Evolutionary conservation across 1,139 yeast species (phyloP).

Genomic region (Pichia sp.): DNA sequence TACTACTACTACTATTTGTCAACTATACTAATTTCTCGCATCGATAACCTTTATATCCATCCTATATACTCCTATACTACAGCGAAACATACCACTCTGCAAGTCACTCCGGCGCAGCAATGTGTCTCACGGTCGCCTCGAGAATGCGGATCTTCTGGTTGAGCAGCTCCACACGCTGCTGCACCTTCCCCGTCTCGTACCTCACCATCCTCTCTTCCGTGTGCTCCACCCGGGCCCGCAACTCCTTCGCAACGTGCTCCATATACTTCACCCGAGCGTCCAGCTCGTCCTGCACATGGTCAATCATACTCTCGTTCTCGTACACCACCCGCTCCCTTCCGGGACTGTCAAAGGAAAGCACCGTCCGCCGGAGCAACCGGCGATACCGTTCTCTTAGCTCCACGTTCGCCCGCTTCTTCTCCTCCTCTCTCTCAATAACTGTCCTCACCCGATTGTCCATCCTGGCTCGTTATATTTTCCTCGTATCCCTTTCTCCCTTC

Average conservation of each 20-base stretch:
- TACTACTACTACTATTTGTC: no score
- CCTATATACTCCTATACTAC: no score
- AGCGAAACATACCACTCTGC: no score
- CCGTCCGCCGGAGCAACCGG: slow-evolving; percentile 9
- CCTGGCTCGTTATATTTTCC: no score
- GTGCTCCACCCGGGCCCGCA: slow-evolving; percentile 7
- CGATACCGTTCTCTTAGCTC: slow-evolving; percentile 15
- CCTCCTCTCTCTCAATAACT: slow-evolving; percentile 12
- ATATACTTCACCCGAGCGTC: slow-evolving; percentile 2
- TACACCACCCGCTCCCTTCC: slow-evolving; percentile 16
- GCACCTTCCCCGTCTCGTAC: slow-evolving; percentile 24
- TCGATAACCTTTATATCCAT: not conserved
- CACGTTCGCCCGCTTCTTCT: slow-evolving; percentile 1
- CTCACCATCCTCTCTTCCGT: slow-evolving; percentile 20
- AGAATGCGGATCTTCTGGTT: slow-evolving; percentile 47
- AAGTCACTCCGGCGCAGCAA: slow-evolving; percentile 1
- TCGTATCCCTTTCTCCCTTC: no score
- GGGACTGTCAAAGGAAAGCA: slow-evolving; percentile 9
- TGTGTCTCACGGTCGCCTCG: slow-evolving; percentile 29
- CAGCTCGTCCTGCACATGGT: slow-evolving; percentile 12
- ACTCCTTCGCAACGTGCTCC: slow-evolving; percentile 7
- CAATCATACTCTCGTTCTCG: slow-evolving; percentile 17
- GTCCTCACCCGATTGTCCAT: slow-evolving; percentile 14
- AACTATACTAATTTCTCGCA: not conserved
- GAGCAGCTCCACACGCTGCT: slow-evolving; percentile 40